A percentile compares a stretch with the other conserved stretches of the same genome.
Conservation (phyloP, 2,329 filamentous ascomycete species). For the Escovopsis sp. region DNA sequence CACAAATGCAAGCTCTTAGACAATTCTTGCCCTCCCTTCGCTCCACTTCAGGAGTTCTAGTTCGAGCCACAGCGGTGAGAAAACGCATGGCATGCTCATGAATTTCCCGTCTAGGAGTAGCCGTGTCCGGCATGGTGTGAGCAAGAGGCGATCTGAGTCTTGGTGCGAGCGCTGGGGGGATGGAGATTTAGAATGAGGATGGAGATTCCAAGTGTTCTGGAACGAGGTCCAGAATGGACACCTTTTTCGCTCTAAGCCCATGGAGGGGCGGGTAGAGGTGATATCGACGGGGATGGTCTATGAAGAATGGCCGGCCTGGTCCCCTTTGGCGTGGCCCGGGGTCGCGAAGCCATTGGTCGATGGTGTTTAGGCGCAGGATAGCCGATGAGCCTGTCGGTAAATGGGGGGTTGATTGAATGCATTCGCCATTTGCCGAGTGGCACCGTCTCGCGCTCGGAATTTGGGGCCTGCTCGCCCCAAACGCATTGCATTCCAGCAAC, state of each 20-base stretch:
- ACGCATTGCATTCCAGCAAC: no score
- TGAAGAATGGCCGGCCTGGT: neutral
- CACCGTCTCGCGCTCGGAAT: no score
- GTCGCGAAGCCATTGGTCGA: no score
- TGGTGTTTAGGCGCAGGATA: no score
- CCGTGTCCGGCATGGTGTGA: no score
- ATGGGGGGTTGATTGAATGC: no score
- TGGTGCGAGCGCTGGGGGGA: neutral
- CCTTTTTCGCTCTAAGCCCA: neutral
- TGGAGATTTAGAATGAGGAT: conserved; percentile 1
- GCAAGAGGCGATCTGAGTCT: no score
- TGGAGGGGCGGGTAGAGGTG: conserved; percentile 1
- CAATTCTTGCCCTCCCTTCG: neutral
- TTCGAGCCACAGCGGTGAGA: conserved; percentile 6
- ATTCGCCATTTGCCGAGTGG: no score
- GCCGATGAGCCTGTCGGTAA: neutral
- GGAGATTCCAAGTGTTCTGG: conserved; percentile 10
- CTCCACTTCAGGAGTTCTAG: neutral
- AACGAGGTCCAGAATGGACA: conserved; percentile 6
- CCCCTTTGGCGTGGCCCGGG: no score
- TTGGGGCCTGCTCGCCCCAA: no score
- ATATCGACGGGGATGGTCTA: neutral
- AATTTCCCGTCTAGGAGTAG: conserved; percentile 9
- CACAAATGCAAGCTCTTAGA: neutral
- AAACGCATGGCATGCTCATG: conserved; percentile 8